Conservation (phyloP, 2,329 filamentous ascomycete species). For the Venturia effusa region DNA sequence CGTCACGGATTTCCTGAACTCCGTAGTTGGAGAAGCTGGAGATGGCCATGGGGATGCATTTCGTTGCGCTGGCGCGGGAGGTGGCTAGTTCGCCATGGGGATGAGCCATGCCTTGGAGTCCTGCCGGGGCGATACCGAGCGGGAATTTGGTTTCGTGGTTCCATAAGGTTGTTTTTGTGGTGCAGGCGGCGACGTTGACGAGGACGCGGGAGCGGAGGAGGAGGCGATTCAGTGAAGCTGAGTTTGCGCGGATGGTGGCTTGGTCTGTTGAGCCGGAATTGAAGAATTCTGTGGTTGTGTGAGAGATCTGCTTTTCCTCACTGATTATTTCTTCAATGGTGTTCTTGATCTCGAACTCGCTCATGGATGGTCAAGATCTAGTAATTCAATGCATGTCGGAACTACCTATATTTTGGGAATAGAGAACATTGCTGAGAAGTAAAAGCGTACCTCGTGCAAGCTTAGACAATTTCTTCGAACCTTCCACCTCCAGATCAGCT, state of each 20-base stretch:
- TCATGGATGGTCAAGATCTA: no score
- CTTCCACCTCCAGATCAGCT: slow-evolving; percentile 6
- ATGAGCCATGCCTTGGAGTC: slow-evolving; percentile 59
- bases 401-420: no score
- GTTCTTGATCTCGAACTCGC: no score
- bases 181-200: slow-evolving; percentile 3
- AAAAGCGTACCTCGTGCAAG: not conserved
- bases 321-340: not conserved
- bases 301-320: not conserved
- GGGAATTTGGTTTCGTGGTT: slow-evolving; percentile 38
- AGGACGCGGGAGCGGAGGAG: slow-evolving; percentile 4
- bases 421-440: no score
- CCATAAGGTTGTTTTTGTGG: slow-evolving; percentile 16
- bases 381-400: no score
- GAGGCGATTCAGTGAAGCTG: not conserved
- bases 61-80: slow-evolving; percentile 41
- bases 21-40: slow-evolving; percentile 5
- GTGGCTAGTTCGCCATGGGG: slow-evolving; percentile 52
- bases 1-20: not conserved
- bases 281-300: slow-evolving; percentile 1
- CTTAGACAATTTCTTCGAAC: slow-evolving; percentile 2
- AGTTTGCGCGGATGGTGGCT: not conserved
- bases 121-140: slow-evolving; percentile 55
- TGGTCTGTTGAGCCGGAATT: slow-evolving; percentile 7
- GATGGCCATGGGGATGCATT: not conserved